Evolutionary conservation across 371 early-diverging fungal species (phyloP).

Genomic region (Smittium mucronatum): DNA sequence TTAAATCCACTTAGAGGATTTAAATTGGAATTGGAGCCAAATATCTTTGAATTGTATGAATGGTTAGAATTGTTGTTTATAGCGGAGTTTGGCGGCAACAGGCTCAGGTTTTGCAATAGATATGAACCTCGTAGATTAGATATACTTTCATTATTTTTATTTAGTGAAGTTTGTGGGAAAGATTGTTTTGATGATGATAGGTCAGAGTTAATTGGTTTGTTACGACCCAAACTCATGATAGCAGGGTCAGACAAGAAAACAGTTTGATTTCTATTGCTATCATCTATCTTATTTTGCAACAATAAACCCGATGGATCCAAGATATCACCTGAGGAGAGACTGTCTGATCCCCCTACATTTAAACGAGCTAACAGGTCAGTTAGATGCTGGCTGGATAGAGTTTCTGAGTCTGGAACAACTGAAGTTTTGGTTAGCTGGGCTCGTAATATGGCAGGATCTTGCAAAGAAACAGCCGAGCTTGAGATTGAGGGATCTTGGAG

Average conservation of each 20-base stretch:
- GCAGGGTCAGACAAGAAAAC: conserved; percentile 5
- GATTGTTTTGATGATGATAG: not conserved
- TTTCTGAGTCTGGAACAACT: not conserved
- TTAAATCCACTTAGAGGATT: too few species aligned
- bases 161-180: too few species aligned
- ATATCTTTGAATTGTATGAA: too few species aligned
- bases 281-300: not conserved
- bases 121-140: too few species aligned
- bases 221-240: conserved; percentile 2
- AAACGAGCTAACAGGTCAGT: not conserved
- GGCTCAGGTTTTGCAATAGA: too few species aligned
- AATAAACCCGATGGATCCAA: not conserved
- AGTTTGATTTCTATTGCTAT: not conserved
- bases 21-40: too few species aligned
- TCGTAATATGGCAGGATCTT: conserved; percentile 9
- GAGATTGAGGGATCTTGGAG: too few species aligned
- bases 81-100: too few species aligned
- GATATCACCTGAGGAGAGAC: not conserved
- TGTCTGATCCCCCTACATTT: not conserved
- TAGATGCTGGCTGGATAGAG: not conserved
- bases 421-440: conserved; percentile 5
- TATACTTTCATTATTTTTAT: too few species aligned
- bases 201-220: not conserved
- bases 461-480: conserved; percentile 8
- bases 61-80: too few species aligned